Evolutionary conservation across 257 asterid genomes (phyloP).

Genomic region (Penstemon newberryi): DNA sequence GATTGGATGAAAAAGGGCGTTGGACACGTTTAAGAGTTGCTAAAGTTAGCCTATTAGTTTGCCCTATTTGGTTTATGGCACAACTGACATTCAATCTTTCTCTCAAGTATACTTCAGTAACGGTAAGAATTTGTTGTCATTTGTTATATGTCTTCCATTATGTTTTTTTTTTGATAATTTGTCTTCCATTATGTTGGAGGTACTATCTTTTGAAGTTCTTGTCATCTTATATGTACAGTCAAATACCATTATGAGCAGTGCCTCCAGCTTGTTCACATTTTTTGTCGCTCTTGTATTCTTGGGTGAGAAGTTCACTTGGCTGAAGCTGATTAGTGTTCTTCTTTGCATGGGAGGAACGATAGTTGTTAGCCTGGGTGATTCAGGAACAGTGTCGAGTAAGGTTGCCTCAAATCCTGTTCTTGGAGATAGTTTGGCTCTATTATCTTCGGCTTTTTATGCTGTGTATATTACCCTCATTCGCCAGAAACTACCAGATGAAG

Average conservation of each 20-base stretch:
- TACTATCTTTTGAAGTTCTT: constrained; percentile 23
- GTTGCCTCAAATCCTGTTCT: constrained; percentile 68
- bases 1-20: constrained; percentile 79
- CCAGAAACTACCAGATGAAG: constrained; percentile 80
- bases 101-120: constrained; percentile 91
- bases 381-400: constrained; percentile 44
- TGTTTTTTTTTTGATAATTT: too few species aligned
- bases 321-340: constrained; percentile 78
- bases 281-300: constrained; percentile 79
- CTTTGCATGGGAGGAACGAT: constrained; percentile 97
- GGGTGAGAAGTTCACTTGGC: constrained; percentile 89
- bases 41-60: constrained; percentile 79
- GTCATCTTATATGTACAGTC: constrained; percentile 51
- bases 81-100: constrained; percentile 93
- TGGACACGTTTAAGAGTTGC: constrained; percentile 90
- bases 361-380: constrained; percentile 84
- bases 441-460: constrained; percentile 83
- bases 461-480: constrained; percentile 83
- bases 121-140: constrained; percentile 52
- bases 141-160: background rate
- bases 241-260: constrained; percentile 87
- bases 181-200: background rate
- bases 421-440: constrained; percentile 74
- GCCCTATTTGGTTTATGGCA: constrained; percentile 93
- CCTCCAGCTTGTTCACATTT: constrained; percentile 93